Evolutionary conservation across 352 stramenopile species (phyloP).

Genomic region (Pythium dissotocum): DNA sequence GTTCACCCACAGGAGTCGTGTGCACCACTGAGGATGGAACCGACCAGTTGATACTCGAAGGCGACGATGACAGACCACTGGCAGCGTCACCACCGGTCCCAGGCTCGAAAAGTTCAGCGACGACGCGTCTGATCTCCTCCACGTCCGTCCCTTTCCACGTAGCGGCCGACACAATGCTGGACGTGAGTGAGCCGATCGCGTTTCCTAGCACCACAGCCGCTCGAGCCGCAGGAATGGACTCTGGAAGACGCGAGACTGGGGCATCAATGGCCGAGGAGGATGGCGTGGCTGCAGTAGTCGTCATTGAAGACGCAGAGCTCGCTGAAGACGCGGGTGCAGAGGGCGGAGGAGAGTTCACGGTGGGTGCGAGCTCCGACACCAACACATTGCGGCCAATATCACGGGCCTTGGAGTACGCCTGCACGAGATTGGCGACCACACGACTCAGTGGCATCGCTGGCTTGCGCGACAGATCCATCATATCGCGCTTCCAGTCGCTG

Average conservation of each 20-base stretch:
- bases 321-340: slow-evolving; percentile 2
- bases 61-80: not conserved
- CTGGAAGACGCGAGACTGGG: slow-evolving; percentile 23
- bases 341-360: slow-evolving; percentile 29
- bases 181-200: slow-evolving; percentile 64
- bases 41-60: slow-evolving; percentile 3
- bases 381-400: slow-evolving; percentile 70
- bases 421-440: slow-evolving; percentile 64
- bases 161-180: slow-evolving; percentile 60
- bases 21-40: slow-evolving; percentile 32
- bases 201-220: slow-evolving; percentile 69
- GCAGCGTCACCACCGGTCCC: not conserved
- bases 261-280: not conserved
- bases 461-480: slow-evolving; percentile 35
- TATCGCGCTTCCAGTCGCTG: slow-evolving; percentile 34
- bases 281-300: not conserved
- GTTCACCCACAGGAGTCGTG: slow-evolving; percentile 56
- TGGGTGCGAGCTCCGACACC: slow-evolving; percentile 69
- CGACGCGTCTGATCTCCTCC: slow-evolving; percentile 57
- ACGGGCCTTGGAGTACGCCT: slow-evolving; percentile 73
- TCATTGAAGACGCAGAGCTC: not conserved
- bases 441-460: slow-evolving; percentile 62
- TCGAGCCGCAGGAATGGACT: slow-evolving; percentile 72
- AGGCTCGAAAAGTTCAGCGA: slow-evolving; percentile 56
- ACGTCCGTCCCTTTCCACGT: slow-evolving; percentile 77